These are phyloP conservation scores for Penicillium sp. DNA, from an alignment of 2,329 filamentous ascomycete genomes.

Conservation along the genomic window DNA sequence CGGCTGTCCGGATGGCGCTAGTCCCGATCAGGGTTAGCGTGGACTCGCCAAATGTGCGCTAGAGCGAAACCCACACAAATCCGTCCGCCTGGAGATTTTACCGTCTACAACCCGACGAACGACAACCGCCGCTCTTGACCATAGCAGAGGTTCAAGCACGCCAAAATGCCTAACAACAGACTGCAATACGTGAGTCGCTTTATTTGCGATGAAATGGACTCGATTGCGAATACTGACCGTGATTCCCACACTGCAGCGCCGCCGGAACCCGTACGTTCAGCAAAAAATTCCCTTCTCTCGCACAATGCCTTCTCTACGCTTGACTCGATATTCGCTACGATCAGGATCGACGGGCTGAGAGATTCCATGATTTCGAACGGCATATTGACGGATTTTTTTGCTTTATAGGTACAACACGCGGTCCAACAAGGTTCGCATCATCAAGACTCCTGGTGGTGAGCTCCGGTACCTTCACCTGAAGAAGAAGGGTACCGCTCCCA, in stretches of 20 bases:
- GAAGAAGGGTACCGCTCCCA: conserved; percentile 97
- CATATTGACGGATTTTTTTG: conserved; percentile 35
- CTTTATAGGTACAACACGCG: conserved; percentile 86
- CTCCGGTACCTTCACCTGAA: conserved; percentile 98
- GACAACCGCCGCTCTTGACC: conserved; percentile 48
- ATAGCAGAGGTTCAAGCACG: conserved; percentile 46
- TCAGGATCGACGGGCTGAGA: conserved; percentile 8
- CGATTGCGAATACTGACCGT: conserved; percentile 28
- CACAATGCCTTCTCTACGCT: conserved; percentile 23
- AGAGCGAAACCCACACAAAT: conserved; percentile 49
- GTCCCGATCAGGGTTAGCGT: conserved; percentile 43
- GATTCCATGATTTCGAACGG: conserved; percentile 12
- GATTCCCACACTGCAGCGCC: conserved; percentile 55
- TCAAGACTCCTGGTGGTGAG: conserved; percentile 96
- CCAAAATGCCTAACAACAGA: conserved; percentile 57
- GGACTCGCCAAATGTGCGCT: conserved; percentile 42
- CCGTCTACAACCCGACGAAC: conserved; percentile 40
- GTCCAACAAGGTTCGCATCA: conserved; percentile 93
- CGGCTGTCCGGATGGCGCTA: conserved; percentile 33
- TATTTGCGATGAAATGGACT: neutral
- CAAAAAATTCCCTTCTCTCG: conserved; percentile 21
- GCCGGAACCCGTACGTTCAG: conserved; percentile 73
- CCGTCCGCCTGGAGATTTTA: conserved; percentile 43
- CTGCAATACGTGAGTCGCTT: conserved; percentile 49
- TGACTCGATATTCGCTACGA: conserved; percentile 24